Percentiles rank a stretch among this genome's conserved stretches.
Evolutionary conservation across 78 protist species (phyloP).

Genomic region (Dictyostelium capitatum): DNA sequence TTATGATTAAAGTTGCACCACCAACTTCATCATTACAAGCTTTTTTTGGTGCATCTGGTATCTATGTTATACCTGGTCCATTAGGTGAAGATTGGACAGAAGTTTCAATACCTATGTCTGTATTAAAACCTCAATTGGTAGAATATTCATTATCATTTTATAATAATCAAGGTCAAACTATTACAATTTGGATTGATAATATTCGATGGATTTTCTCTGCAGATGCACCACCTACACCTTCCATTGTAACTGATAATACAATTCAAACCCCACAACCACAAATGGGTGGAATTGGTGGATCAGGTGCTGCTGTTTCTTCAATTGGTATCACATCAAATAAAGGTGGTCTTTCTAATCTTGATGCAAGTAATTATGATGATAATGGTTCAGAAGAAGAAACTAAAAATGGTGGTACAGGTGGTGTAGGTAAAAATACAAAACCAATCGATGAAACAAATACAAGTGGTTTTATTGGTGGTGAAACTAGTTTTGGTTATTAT

Average conservation of each 20-base stretch:
- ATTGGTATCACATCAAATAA: slow-evolving; percentile 23
- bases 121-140: not conserved
- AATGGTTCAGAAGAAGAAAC: not conserved
- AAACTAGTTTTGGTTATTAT: not conserved
- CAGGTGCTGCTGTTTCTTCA: not conserved
- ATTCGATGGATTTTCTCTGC: slow-evolving; percentile 5
- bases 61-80: not conserved
- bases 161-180: not conserved
- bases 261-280: not conserved
- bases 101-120: not conserved
- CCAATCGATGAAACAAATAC: not conserved
- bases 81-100: not conserved
- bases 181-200: slow-evolving; percentile 22
- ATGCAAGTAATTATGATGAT: not conserved
- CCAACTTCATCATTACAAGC: not conserved
- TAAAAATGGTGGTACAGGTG: not conserved
- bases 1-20: not conserved
- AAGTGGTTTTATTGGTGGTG: not conserved
- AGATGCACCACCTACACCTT: not conserved
- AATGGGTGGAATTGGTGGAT: not conserved
- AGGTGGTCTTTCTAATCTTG: not conserved
- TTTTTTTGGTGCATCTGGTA: not conserved
- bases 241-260: not conserved
- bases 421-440: not conserved
- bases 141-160: slow-evolving; percentile 20